Base-by-base conservation (phyloP, 2,329 filamentous ascomycete species). In the Nakataea oryzae region DNA sequence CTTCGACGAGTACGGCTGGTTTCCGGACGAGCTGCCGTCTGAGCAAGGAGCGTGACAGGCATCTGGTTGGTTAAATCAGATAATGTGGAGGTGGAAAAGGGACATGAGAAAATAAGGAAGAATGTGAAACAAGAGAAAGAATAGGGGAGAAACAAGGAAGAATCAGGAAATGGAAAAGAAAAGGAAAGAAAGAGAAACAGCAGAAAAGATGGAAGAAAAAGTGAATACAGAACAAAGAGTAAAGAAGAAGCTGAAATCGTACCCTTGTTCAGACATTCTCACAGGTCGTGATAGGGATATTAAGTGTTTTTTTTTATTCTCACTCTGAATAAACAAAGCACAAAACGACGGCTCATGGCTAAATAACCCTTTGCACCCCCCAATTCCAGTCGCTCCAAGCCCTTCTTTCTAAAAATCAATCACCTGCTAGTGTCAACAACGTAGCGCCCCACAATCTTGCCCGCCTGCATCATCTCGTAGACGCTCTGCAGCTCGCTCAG, bases 401-500 rank as follows among this genome's bases (percentile, higher is more conserved):
- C 30, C 5, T 30, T 11, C 5, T 5, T 11, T 11, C 30, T 30
- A 21, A 54, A 57, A 55, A 13, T 34, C 26, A 50, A 64, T 72
- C 82, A 88, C 74, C 80, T 83, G 74, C 81, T 85, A 30, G 85
- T 91, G 74, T 93, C 90, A 64, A 93, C 80, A 63, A 93, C 89
- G 70, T 91, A 91, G 67, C 90, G 83, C 63, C 90, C 90, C n/a
- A 84, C 86, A 73, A 93, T 86, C 75, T 86, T 83, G 68, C 86
- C 86, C 69, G 84, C 78, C 65, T 83, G 71, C 87, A 90, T 89
- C 69, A 92, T 74, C 59, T 92, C 82, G 73, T 88, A 96, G n/a
- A 96, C 88, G 62, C 85, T 81, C 66, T 88, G 84, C 66, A 97
- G 80, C 75, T 97, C 82, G 70, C 86, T 88, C 64, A 97, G 80